Base-by-base conservation (phyloP, 2,329 filamentous ascomycete genomes). In the Plenodomus biglobosus region DNA sequence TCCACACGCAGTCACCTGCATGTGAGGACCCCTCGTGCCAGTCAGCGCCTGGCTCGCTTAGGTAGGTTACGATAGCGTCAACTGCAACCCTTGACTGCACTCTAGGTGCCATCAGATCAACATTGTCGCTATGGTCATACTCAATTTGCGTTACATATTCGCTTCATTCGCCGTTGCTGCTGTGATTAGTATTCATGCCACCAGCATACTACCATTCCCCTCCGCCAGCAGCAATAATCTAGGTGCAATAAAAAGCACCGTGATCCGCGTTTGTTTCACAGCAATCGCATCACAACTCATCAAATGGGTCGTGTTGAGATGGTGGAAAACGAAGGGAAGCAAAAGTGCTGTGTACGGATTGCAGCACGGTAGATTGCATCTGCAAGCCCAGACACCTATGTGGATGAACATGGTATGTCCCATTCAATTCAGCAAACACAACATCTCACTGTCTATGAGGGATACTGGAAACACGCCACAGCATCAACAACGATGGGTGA, bases 341-440 rank as follows among this genome's bases (percentile, higher is more conserved):
- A 32, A 32, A 32, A 15, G 6, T 11, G 13, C 42, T 0, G 34
- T 69, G 4, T 83, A 83, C 53, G 76, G 77, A 1, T 67, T 83
- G 6, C 77, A 80, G 16, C 81, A 84, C 71, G 82, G 79, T 53
- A 76, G 80, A 51, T 74, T 84, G 40, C 82, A 84, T 56, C 53
- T 81, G 18, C 66, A 73, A 16, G 61, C 78, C 1, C 76, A 77
- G 1, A 51, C 55, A 3, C 75, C 73, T n/a, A 81, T 83, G 80
- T 85, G 82, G 81, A 84, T 84, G 80, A 84, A 84, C 47, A 77
- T 84, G 69, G 82, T 32, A 32, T 15, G 27, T 32, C 11, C 27
- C 13, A 10, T 32, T 32, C 27, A 11, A 32, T 32, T 6, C 27
- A 3, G 13, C 13, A 15, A 11, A 15, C 27, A 32, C 15, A 11